A percentile compares a stretch with the other conserved stretches of the same genome.
These are phyloP conservation scores for Tetrapisispora fleetii DNA, from an alignment of 805 yeast genomes.

Conservation along the genomic window DNA sequence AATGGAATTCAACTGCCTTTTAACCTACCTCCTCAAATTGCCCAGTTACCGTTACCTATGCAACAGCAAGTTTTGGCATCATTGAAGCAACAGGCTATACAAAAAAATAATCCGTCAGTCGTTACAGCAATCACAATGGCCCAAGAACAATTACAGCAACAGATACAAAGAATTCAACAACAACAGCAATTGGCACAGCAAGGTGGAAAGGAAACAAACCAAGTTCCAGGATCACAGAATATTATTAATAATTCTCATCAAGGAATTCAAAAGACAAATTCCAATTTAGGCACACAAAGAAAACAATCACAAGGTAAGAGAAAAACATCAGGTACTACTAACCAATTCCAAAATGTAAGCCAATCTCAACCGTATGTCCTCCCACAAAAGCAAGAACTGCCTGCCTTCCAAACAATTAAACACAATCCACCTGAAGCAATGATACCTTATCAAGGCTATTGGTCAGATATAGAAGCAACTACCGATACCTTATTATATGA, in stretches of 20 bases:
- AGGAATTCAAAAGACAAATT: neutral
- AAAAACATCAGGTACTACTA: slow-evolving; percentile 8
- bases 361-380: slow-evolving; percentile 6
- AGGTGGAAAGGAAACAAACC: slow-evolving; percentile 4
- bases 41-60: slow-evolving; percentile 25
- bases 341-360: neutral
- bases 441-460: slow-evolving; percentile 31
- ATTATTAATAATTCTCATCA: slow-evolving; percentile 5
- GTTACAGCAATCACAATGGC: slow-evolving; percentile 24
- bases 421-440: slow-evolving; percentile 32
- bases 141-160: slow-evolving; percentile 24
- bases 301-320: neutral
- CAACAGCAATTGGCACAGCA: slow-evolving; percentile 6
- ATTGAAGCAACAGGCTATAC: slow-evolving; percentile 27
- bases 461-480: slow-evolving; percentile 46
- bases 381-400: slow-evolving; percentile 18
- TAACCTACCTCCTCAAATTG: slow-evolving; percentile 28
- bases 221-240: slow-evolving; percentile 10
- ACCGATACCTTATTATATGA: slow-evolving; percentile 51
- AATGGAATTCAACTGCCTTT: slow-evolving; percentile 4
- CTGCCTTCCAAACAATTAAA: slow-evolving; percentile 21
- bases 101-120: slow-evolving; percentile 24
- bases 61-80: slow-evolving; percentile 25
- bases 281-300: neutral
- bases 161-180: slow-evolving; percentile 12